These are phyloP conservation scores for Stentor roeselii DNA, from an alignment of 73 alveolate species.

Conservation along the genomic window DNA sequence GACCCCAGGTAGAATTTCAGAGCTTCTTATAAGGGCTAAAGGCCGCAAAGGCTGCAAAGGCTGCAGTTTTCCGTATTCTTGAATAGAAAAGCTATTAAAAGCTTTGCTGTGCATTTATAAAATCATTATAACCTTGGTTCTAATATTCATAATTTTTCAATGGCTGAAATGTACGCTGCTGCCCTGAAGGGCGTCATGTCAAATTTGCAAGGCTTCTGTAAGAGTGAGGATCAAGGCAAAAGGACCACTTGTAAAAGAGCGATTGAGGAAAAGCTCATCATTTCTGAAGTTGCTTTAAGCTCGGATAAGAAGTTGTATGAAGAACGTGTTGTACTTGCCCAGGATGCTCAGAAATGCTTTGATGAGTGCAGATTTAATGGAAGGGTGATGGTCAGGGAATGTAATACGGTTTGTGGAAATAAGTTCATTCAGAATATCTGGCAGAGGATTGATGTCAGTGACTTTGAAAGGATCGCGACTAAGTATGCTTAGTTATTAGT, in stretches of 20 bases:
- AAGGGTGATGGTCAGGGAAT: neutral
- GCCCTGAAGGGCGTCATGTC: neutral
- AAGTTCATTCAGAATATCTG: neutral
- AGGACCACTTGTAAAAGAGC: neutral
- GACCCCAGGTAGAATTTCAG: no score
- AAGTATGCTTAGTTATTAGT: constrained; percentile 1
- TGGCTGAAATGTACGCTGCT: neutral
- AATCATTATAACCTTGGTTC: neutral
- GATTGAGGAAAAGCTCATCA: neutral
- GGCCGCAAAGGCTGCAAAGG: no score
- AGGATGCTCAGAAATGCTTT: neutral
- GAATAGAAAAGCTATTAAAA: no score
- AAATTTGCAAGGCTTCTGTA: neutral
- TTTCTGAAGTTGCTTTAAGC: neutral
- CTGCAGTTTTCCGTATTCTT: no score
- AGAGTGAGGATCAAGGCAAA: neutral
- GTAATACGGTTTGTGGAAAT: neutral
- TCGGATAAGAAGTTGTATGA: neutral
- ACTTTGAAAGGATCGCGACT: neutral
- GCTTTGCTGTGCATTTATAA: neutral
- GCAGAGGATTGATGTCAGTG: neutral
- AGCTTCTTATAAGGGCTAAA: no score
- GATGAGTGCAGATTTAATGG: neutral
- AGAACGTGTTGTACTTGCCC: no score
- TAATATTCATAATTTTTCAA: no score